These are phyloP conservation scores for Penicillium sp. DNA, from an alignment of 2,329 filamentous ascomycete species.

Conservation along the genomic window DNA sequence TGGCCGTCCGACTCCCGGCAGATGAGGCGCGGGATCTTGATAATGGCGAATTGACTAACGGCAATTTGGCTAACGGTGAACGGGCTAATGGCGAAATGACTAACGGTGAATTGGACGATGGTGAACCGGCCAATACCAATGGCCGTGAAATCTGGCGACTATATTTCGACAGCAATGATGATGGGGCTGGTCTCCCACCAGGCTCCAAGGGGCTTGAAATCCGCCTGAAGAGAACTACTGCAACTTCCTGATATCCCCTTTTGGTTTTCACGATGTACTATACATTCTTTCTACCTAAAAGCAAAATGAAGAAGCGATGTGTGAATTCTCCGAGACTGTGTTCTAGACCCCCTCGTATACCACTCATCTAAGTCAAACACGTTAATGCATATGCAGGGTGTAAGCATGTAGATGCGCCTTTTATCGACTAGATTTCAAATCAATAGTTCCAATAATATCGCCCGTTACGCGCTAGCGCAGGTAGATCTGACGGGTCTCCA, in stretches of 20 bases:
- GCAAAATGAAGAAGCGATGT: not conserved
- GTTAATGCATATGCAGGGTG: not conserved
- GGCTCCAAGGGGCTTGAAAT: not conserved
- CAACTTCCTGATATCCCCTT: not conserved
- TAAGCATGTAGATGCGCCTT: not conserved
- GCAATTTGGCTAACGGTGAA: too few relatives aligned
- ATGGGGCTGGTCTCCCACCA: not conserved
- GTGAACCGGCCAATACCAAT: not conserved
- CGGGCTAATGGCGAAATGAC: not conserved
- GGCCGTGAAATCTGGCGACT: not conserved
- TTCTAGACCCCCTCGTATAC: not conserved
- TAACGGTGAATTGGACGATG: not conserved
- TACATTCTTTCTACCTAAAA: not conserved
- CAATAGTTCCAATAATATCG: not conserved
- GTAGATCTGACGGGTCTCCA: conserved; percentile 1
- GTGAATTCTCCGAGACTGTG: not conserved
- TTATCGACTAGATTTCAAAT: not conserved
- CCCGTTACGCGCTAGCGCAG: not conserved
- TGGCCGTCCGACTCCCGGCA: conserved; percentile 2
- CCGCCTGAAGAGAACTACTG: not conserved
- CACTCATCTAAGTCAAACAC: not conserved
- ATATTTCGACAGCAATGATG: conserved; percentile 1
- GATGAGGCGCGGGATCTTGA: not conserved
- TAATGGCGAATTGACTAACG: not conserved
- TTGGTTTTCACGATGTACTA: not conserved